Conservation (phyloP, 225 moss, liverwort and hornwort species). For the Pseudoscleropodium purum region DNA sequence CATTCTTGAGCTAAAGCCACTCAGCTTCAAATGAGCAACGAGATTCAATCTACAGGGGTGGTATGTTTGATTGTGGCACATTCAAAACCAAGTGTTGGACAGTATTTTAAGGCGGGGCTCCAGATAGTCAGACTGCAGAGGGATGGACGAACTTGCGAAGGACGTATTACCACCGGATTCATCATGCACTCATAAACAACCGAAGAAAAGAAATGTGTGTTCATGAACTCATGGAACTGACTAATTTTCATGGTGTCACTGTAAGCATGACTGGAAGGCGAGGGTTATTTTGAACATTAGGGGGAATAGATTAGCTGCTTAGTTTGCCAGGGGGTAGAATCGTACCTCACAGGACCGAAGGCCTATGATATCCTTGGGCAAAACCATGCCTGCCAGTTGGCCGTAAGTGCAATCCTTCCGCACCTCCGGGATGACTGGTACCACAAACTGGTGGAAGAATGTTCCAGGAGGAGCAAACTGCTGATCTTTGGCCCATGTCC, state of each 20-base stretch:
- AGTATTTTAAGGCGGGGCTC: not conserved
- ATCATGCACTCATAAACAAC: not conserved
- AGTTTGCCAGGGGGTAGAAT: too few relatives aligned
- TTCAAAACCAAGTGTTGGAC: not conserved
- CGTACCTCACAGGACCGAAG: constrained; percentile 72
- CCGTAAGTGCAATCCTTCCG: constrained; percentile 88
- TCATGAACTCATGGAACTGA: not conserved
- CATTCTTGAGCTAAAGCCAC: not conserved
- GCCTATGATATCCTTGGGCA: constrained; percentile 60
- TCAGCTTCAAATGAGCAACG: not conserved
- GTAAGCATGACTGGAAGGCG: not conserved
- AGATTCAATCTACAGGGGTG: not conserved
- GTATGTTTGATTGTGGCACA: not conserved
- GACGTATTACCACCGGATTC: not conserved
- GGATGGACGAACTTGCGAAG: not conserved
- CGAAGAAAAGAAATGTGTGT: too few relatives aligned
- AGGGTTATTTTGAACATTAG: too few relatives aligned
- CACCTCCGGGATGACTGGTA: constrained; percentile 61
- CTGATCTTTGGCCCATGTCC: constrained; percentile 60
- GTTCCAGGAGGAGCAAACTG: constrained; percentile 71
- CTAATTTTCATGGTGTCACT: not conserved
- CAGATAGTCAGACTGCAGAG: not conserved
- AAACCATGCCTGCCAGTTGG: constrained; percentile 58
- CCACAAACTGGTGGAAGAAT: constrained; percentile 92
- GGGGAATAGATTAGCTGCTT: not conserved